Conservation (phyloP, 2,329 filamentous ascomycete species). For the Colletotrichum sp. region DNA sequence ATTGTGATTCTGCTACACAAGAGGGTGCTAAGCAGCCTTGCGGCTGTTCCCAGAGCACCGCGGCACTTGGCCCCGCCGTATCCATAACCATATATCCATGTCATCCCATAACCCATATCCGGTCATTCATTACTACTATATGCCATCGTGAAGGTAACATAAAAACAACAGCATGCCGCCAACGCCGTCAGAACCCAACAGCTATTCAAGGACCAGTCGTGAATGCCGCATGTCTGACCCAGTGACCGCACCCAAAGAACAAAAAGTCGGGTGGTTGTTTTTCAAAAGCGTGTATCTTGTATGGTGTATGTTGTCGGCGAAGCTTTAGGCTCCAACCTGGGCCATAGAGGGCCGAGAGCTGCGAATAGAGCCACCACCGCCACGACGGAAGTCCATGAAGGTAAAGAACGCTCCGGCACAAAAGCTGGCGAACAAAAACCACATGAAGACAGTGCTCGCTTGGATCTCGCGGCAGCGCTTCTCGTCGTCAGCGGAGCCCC, state of each 20-base stretch:
- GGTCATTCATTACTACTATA: slow-evolving; percentile 10
- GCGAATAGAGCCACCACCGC: slow-evolving; percentile 48
- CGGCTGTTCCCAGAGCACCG: not conserved
- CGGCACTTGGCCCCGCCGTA: not conserved
- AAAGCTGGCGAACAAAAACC: slow-evolving; percentile 75
- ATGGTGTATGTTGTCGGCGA: not conserved
- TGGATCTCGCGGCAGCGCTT: slow-evolving; percentile 79
- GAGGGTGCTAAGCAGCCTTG: not conserved
- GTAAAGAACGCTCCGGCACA: slow-evolving; percentile 61
- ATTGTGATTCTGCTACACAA: not conserved
- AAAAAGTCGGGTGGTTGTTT: not conserved
- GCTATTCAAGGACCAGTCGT: not conserved
- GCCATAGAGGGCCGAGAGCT: slow-evolving; percentile 58
- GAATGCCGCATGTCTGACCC: not conserved
- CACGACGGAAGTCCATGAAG: slow-evolving; percentile 56
- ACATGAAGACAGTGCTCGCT: slow-evolving; percentile 77
- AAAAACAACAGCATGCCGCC: slow-evolving; percentile 3
- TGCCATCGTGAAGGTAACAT: slow-evolving; percentile 10
- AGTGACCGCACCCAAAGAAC: not conserved
- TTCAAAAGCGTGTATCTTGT: not conserved
- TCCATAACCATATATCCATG: slow-evolving; percentile 4
- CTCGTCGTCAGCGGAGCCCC: slow-evolving; percentile 60
- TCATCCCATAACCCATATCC: slow-evolving; percentile 9
- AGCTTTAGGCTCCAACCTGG: slow-evolving; percentile 54
- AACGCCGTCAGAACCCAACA: not conserved